phyloP scores from a whole-genome alignment of 371 early-diverging fungal genomes.

The Mucor circinelloides region DNA sequence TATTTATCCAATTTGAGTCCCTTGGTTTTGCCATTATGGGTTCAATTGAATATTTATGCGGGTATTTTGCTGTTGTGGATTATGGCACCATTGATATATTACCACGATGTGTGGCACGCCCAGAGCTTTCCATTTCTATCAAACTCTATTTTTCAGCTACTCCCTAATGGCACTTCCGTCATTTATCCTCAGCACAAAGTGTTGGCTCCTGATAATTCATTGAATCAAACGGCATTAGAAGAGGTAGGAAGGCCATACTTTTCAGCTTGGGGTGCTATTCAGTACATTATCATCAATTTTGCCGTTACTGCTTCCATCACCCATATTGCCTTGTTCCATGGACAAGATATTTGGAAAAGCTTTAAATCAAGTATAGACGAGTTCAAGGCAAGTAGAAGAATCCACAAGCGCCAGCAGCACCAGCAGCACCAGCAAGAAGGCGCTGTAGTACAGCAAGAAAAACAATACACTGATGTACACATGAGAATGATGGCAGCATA shows the following conservation, averaged over 20 bases:
- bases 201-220: slow-evolving; percentile 36
- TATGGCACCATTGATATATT: slow-evolving; percentile 38
- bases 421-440: background rate
- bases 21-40: slow-evolving; percentile 71
- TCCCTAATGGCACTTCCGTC: slow-evolving; percentile 25
- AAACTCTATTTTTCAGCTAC: slow-evolving; percentile 35
- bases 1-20: slow-evolving; percentile 52
- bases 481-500: slow-evolving; percentile 5
- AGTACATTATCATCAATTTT: slow-evolving; percentile 43
- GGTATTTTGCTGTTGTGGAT: slow-evolving; percentile 45
- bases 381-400: background rate
- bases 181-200: slow-evolving; percentile 46
- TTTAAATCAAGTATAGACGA: background rate
- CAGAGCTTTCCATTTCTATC: slow-evolving; percentile 47
- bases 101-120: slow-evolving; percentile 50
- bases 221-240: slow-evolving; percentile 39
- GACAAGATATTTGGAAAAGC: slow-evolving; percentile 22
- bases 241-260: slow-evolving; percentile 43
- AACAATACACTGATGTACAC: background rate
- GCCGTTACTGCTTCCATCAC: slow-evolving; percentile 55
- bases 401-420: background rate
- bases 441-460: background rate
- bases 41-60: slow-evolving; percentile 42
- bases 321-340: slow-evolving; percentile 55
- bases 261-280: slow-evolving; percentile 27